Evolutionary conservation across 78 protist species (phyloP).

Genomic region (Andalucia godoyi): DNA sequence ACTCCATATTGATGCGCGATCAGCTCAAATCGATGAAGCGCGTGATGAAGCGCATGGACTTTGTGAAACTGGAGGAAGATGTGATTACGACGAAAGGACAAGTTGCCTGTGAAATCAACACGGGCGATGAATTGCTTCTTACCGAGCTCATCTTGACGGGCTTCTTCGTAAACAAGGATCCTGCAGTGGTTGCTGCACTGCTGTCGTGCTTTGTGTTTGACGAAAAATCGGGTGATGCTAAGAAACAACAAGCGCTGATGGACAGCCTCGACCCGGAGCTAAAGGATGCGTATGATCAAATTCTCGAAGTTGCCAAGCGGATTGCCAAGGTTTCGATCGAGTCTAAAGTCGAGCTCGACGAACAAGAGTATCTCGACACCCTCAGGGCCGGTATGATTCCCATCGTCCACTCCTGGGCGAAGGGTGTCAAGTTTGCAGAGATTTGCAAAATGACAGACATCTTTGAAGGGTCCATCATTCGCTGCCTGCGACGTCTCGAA

Average conservation of each 20-base stretch:
- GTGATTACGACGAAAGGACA: conserved; percentile 81
- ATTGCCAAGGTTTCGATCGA: conserved; percentile 62
- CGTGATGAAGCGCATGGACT: conserved; percentile 77
- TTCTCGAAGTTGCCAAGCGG: conserved; percentile 55
- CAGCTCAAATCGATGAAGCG: conserved; percentile 43
- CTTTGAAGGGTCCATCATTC: conserved; percentile 87
- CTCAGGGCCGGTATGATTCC: conserved; percentile 68
- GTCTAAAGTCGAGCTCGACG: conserved; percentile 50
- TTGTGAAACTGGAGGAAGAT: conserved; percentile 44
- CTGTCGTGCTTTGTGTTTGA: conserved; percentile 61
- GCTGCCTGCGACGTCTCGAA: conserved; percentile 63
- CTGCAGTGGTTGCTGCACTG: conserved; percentile 55
- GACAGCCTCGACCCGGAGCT: conserved; percentile 29
- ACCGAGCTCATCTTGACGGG: conserved; percentile 87
- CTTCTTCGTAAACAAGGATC: conserved; percentile 63
- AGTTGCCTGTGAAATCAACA: conserved; percentile 83
- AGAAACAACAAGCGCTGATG: not conserved
- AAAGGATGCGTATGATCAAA: conserved; percentile 16
- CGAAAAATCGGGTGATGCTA: conserved; percentile 6
- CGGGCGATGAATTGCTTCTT: conserved; percentile 76
- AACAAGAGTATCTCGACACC: conserved; percentile 32
- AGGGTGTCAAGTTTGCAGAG: conserved; percentile 77
- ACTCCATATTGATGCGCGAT: not conserved
- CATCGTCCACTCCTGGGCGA: conserved; percentile 40
- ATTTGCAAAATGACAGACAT: conserved; percentile 66